phyloP scores from a whole-genome alignment of 2,329 filamentous ascomycete genomes.

The Phaeosphaeriaceae sp. region DNA sequence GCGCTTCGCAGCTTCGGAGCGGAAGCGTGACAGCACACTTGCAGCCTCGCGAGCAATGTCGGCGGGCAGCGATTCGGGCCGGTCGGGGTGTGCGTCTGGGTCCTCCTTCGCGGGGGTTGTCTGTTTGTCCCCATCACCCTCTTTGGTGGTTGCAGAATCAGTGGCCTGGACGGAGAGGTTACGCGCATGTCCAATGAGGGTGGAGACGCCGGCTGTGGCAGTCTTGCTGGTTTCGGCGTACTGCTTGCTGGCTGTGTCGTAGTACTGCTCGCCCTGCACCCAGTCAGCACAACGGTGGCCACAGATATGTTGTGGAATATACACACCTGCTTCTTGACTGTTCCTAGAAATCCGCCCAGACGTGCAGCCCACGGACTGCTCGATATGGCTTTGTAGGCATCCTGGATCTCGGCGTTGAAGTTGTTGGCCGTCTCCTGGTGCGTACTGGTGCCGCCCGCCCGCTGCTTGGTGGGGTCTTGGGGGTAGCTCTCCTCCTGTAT shows the following conservation, averaged over 20 bases:
- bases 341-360: slow-evolving; percentile 87
- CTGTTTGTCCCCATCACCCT: slow-evolving; percentile 18
- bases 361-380: slow-evolving; percentile 88
- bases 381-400: slow-evolving; percentile 93
- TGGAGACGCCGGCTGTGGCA: slow-evolving; percentile 80
- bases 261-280: slow-evolving; percentile 80
- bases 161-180: slow-evolving; percentile 66
- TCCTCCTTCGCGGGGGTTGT: slow-evolving; percentile 16
- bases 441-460: slow-evolving; percentile 53
- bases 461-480: slow-evolving; percentile 57
- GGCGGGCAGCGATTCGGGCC: slow-evolving; percentile 55
- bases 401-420: slow-evolving; percentile 88
- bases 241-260: slow-evolving; percentile 83
- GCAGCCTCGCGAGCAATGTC: slow-evolving; percentile 64
- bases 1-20: slow-evolving; percentile 78
- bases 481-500: slow-evolving; percentile 80
- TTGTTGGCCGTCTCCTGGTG: slow-evolving; percentile 51
- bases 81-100: slow-evolving; percentile 44
- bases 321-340: slow-evolving; percentile 87
- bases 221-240: slow-evolving; percentile 79
- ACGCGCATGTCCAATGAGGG: slow-evolving; percentile 75
- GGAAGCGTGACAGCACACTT: slow-evolving; percentile 77
- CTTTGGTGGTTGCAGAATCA: slow-evolving; percentile 27
- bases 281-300: slow-evolving; percentile 4
- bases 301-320: not conserved